Conservation (phyloP, 1,284 basidiomycete species). For the Leucoagaricus sp. region DNA sequence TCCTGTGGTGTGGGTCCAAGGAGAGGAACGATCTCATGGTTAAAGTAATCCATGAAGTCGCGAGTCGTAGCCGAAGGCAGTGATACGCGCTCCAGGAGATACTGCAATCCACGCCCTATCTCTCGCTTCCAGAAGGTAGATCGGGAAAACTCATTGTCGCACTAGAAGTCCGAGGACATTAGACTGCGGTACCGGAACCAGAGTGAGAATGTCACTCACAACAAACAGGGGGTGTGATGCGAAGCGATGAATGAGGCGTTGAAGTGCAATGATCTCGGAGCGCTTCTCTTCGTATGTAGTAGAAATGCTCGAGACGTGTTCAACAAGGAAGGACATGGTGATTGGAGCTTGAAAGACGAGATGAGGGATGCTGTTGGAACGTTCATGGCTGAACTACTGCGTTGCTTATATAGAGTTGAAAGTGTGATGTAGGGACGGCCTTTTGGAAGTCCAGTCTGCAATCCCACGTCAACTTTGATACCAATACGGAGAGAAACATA, state of each 20-base stretch:
- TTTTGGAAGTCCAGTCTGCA: neutral
- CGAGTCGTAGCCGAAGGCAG: constrained; percentile 1
- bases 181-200: neutral
- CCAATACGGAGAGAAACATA: constrained; percentile 12
- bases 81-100: constrained; percentile 15
- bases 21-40: constrained; percentile 13
- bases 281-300: neutral
- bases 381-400: neutral
- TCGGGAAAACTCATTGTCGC: neutral
- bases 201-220: neutral
- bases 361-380: neutral
- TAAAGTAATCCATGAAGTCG: constrained; percentile 16
- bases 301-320: neutral
- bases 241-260: constrained; percentile 1
- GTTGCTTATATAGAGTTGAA: constrained; percentile 9
- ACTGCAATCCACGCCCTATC: constrained; percentile 14
- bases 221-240: neutral
- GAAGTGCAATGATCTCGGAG: constrained; percentile 3
- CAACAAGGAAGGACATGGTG: constrained; percentile 12
- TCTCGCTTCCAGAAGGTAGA: constrained; percentile 16
- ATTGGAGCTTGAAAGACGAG: neutral
- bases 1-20: constrained; percentile 18
- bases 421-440: constrained; percentile 11
- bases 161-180: neutral
- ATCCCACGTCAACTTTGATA: constrained; percentile 13